These are phyloP conservation scores for Zopfia rhizophila DNA, from an alignment of 2,329 filamentous ascomycete genomes.

Conservation along the genomic window DNA sequence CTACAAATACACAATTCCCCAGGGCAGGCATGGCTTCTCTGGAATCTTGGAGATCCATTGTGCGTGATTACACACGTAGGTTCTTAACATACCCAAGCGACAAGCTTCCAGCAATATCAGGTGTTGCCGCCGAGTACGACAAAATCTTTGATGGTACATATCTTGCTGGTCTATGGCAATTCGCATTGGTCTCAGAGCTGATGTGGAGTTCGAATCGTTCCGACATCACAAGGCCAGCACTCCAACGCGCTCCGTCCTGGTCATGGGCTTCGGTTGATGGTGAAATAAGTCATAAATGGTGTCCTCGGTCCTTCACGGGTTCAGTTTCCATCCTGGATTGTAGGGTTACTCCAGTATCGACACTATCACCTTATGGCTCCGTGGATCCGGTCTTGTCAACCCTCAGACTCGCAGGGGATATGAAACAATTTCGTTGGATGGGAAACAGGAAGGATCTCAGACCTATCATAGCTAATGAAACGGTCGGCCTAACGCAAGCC, in stretches of 20 bases:
- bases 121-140: conserved; percentile 17
- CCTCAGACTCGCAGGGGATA: conserved; percentile 13
- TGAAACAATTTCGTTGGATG: conserved; percentile 15
- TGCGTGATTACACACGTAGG: conserved; percentile 24
- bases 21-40: neutral
- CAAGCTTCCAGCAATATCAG: conserved; percentile 22
- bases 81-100: conserved; percentile 23
- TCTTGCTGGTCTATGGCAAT: conserved; percentile 24
- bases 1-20: neutral
- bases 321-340: conserved; percentile 6
- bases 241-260: conserved; percentile 25
- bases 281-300: conserved; percentile 21
- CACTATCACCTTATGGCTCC: conserved; percentile 18
- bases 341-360: conserved; percentile 11
- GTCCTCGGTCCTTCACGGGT: neutral
- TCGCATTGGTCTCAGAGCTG: conserved; percentile 14
- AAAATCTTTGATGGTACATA: conserved; percentile 15
- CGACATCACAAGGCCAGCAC: conserved; percentile 21
- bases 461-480: neutral
- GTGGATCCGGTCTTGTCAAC: conserved; percentile 13
- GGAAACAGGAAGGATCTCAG: conserved; percentile 9
- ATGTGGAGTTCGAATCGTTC: conserved; percentile 24
- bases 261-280: conserved; percentile 27
- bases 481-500: conserved; percentile 7
- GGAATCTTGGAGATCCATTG: conserved; percentile 16